Base-by-base conservation (phyloP, 2,329 filamentous ascomycete genomes). In the Arthrobotrys sphaeroides region DNA sequence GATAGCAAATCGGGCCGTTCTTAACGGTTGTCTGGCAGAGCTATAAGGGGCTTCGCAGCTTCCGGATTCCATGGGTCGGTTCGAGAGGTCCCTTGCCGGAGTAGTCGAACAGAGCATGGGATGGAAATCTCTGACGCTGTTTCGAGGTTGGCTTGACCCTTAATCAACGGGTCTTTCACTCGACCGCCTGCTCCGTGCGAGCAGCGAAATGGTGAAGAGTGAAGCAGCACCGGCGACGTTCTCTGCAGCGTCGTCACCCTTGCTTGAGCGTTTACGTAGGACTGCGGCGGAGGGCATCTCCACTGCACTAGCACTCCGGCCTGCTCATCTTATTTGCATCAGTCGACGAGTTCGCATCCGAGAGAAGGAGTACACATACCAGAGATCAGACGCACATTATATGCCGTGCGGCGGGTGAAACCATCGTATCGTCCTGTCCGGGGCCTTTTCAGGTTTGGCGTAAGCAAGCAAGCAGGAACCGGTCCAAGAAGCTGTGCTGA, bases 101-200 rank as follows among this genome's bases (percentile, higher is more conserved):
- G 3, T 22, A 22, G 16, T 36, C 6, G 36, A n/a, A 3, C 36
- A 40, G 36, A 24, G 24, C 53, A 42, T 51, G 38, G 61, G 61
- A 65, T 49, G 20, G 42, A 49, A 51, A 53, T 49, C 49, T 73
- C 64, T 67, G 70, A 67, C 42, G 59, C 33, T 45, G 24, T 43
- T 59, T 51, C 43, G 38, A 66, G 49, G 60, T 66, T 73, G 69
- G 61, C 69, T 65, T 67, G 69, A 75, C 72, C 72, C 72, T 75
- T 68, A 75, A 68, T 68, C 51, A 47, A 61, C 47, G 10, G 10
- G 42, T 45, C 42, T 5, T 26, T 5, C 18, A 43, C 40, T 7
- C 7, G n/a, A 55, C 22, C 13, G 12, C n/a, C 2, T 3, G 10
- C 42, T 13, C 42, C 42, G 42, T 7, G 42, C 42, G 42, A 16